Conservation (phyloP, 208 protist species). For the Crithidia sp. region DNA sequence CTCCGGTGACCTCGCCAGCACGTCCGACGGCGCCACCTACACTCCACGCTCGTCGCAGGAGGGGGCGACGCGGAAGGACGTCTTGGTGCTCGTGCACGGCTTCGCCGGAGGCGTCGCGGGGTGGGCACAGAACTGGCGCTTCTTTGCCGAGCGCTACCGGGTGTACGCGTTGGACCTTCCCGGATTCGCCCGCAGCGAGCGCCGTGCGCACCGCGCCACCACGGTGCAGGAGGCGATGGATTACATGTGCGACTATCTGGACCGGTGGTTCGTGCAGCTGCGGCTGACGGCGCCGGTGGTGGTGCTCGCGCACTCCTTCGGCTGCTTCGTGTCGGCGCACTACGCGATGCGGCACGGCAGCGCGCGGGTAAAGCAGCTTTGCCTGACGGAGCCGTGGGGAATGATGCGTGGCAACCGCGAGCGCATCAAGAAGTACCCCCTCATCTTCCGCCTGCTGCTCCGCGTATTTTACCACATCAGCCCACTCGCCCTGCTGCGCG, state of each 20-base stretch:
- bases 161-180: conserved; percentile 71
- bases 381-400: conserved; percentile 69
- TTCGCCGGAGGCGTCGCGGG: conserved; percentile 65
- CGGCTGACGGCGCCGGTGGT: conserved; percentile 43
- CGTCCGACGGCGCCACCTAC: background rate
- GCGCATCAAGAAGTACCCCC: conserved; percentile 27
- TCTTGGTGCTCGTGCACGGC: conserved; percentile 64
- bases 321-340: conserved; percentile 51
- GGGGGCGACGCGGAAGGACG: conserved; percentile 11
- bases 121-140: conserved; percentile 74
- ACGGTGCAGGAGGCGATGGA: conserved; percentile 47
- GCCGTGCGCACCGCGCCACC: conserved; percentile 18
- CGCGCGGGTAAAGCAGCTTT: conserved; percentile 35
- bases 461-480: conserved; percentile 41
- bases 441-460: conserved; percentile 34
- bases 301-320: conserved; percentile 69
- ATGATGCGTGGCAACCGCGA: conserved; percentile 36
- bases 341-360: conserved; percentile 45
- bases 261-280: conserved; percentile 47
- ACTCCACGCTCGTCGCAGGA: background rate
- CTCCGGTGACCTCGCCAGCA: background rate
- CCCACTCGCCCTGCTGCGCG: conserved; percentile 53
- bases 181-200: conserved; percentile 62
- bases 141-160: conserved; percentile 44
- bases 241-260: conserved; percentile 40